phyloP scores from a whole-genome alignment of 176 grass and related monocot genomes.

The Zoysia pacifica region DNA sequence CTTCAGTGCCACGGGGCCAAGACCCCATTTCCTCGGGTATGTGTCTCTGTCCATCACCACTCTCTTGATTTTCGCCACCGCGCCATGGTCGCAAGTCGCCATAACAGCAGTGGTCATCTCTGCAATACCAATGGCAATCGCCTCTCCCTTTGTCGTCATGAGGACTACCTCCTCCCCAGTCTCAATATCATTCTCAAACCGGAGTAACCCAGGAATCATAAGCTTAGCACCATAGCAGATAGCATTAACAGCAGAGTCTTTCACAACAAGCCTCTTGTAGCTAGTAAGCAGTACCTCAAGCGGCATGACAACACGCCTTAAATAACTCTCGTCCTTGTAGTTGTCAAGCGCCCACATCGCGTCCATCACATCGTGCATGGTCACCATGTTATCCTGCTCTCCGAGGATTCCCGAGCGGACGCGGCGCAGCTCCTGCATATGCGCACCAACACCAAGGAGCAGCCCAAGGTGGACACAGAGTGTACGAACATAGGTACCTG shows the following conservation, averaged over 20 bases:
- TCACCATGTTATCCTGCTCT: too few species aligned
- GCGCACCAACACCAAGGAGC: too few species aligned
- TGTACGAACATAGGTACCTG: too few species aligned
- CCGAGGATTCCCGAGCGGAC: too few species aligned
- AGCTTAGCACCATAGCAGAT: conserved; percentile 97
- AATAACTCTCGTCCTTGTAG: too few species aligned
- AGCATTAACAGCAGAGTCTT: conserved; percentile 94
- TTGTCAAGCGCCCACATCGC: too few species aligned
- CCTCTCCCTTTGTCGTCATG: conserved; percentile 95
- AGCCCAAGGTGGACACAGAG: too few species aligned
- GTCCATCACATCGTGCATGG: too few species aligned
- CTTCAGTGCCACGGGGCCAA: conserved; percentile 71
- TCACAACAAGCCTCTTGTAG: conserved; percentile 82
- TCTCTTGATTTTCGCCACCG: conserved; percentile 79
- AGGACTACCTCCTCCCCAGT: conserved; percentile 85
- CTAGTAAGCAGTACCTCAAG: too few species aligned
- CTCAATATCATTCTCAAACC: conserved; percentile 97
- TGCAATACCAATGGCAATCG: conserved; percentile 79
- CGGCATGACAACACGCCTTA: too few species aligned
- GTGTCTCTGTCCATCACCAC: conserved; percentile 99
- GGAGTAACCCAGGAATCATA: conserved; percentile 91
- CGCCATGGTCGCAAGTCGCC: conserved; percentile 89
- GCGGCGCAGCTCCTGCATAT: too few species aligned
- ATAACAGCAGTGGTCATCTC: conserved; percentile 96
- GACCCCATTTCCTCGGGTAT: conserved; percentile 90